phyloP scores from a whole-genome alignment of 495 filamentous ascomycete species.

The Cairneyella variabilis region DNA sequence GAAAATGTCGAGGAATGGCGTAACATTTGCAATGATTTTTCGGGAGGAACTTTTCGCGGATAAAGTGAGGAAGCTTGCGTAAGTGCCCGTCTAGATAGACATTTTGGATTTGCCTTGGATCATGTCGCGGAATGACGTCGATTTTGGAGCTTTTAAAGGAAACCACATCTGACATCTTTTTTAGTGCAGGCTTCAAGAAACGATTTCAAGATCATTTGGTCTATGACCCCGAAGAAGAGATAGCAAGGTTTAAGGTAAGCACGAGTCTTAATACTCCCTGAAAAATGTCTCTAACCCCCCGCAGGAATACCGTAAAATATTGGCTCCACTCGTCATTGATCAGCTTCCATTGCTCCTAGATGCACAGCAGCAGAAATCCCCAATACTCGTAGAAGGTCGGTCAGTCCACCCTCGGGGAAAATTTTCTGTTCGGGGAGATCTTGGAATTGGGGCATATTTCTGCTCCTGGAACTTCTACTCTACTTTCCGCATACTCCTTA shows the following conservation, averaged over 20 bases:
- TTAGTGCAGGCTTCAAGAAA: slow-evolving; percentile 60
- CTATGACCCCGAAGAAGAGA: slow-evolving; percentile 81
- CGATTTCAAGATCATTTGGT: slow-evolving; percentile 68
- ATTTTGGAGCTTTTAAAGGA: neutral
- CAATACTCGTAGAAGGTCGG: slow-evolving; percentile 81
- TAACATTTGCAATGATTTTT: slow-evolving; percentile 50
- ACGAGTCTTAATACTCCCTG: neutral
- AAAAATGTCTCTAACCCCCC: neutral
- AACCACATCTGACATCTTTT: neutral
- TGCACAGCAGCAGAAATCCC: slow-evolving; percentile 54
- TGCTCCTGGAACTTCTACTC: no score
- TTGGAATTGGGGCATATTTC: no score
- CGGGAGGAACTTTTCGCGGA: slow-evolving; percentile 69
- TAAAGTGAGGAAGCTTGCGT: slow-evolving; percentile 63
- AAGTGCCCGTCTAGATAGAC: neutral
- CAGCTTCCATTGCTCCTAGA: slow-evolving; percentile 53
- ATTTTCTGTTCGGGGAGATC: no score
- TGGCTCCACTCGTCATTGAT: slow-evolving; percentile 70
- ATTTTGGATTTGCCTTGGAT: neutral
- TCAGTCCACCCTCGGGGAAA: no score
- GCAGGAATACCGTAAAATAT: slow-evolving; percentile 60
- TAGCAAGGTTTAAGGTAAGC: slow-evolving; percentile 35
- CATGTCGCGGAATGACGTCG: neutral
- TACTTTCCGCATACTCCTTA: no score
- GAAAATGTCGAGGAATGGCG: slow-evolving; percentile 72